A percentile compares a stretch with the other conserved stretches of the same genome.
These are phyloP conservation scores for Solanum chaucha DNA, from an alignment of 257 asterid species.

Conservation along the genomic window DNA sequence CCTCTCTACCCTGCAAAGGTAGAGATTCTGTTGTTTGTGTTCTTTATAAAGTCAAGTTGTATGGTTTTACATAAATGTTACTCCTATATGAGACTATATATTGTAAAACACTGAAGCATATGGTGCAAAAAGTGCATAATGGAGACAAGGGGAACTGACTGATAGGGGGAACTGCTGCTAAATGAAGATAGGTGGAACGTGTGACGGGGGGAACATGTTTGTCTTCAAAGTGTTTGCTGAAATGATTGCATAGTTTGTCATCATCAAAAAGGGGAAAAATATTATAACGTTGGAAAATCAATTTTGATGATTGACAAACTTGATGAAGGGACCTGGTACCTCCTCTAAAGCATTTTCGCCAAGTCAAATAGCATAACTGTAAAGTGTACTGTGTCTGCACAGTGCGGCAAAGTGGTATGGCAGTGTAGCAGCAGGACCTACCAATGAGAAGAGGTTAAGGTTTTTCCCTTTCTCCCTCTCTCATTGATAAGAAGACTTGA, in stretches of 20 bases:
- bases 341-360: too few relatives aligned
- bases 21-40: neutral
- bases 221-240: neutral
- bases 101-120: neutral
- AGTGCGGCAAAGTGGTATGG: neutral
- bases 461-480: too few relatives aligned
- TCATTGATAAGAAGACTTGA: neutral
- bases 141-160: neutral
- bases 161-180: neutral
- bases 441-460: too few relatives aligned
- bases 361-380: neutral
- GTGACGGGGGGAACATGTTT: neutral
- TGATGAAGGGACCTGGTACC: neutral
- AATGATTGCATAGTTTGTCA: neutral
- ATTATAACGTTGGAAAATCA: neutral
- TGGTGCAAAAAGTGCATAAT: neutral
- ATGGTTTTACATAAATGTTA: neutral
- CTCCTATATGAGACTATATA: neutral
- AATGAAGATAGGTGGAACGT: neutral
- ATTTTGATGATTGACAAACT: neutral
- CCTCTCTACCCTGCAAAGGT: neutral
- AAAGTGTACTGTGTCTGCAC: neutral
- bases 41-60: neutral
- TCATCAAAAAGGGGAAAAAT: neutral
- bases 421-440: neutral